Conservation (phyloP, 768 basidiomycete species). For the Boletus edulis region DNA sequence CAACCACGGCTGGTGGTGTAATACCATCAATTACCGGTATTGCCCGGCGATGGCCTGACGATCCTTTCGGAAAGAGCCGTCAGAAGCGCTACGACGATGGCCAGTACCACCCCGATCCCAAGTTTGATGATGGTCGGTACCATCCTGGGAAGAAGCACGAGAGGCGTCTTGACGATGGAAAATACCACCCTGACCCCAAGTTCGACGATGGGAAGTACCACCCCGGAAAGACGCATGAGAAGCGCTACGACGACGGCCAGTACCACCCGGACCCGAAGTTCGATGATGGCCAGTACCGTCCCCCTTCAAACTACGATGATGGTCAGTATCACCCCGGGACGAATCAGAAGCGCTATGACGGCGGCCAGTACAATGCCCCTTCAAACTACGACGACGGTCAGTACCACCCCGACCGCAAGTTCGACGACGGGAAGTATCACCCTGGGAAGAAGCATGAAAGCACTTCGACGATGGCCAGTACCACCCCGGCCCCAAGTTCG, state of each 20-base stretch:
- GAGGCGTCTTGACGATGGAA: conserved; percentile 11
- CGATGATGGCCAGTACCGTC: background rate
- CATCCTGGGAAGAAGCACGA: background rate
- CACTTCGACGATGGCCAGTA: background rate
- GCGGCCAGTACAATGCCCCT: background rate
- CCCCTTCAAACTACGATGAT: conserved; percentile 1
- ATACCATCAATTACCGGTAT: background rate
- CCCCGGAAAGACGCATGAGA: background rate
- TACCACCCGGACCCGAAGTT: background rate
- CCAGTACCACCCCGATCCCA: conserved; percentile 11
- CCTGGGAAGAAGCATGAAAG: background rate
- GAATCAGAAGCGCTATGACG: background rate
- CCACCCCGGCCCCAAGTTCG: background rate
- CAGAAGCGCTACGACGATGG: conserved; percentile 17
- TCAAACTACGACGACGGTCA: background rate
- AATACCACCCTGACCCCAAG: background rate
- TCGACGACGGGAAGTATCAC: background rate
- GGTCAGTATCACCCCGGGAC: background rate
- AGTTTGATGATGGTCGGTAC: conserved; percentile 10
- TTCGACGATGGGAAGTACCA: background rate
- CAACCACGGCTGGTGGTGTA: background rate
- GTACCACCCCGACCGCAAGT: conserved; percentile 9
- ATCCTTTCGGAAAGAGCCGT: background rate
- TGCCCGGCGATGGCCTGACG: background rate
- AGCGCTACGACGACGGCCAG: background rate